Conservation (phyloP, 2,329 filamentous ascomycete species). For the Shiraia bambusicola region DNA sequence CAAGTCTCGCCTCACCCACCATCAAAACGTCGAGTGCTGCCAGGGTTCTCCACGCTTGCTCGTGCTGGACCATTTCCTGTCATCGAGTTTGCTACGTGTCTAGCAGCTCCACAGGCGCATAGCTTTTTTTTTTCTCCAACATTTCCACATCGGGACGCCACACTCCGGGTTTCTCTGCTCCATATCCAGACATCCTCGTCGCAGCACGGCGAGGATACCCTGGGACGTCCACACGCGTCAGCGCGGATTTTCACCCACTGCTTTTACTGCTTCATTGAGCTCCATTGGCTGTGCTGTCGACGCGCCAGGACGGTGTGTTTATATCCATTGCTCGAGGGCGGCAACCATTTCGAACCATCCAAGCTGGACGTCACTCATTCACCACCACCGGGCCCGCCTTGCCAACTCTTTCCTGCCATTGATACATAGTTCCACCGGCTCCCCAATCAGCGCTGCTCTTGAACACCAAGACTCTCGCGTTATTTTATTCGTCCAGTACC, state of each 20-base stretch:
- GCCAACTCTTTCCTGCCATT: slow-evolving; percentile 13
- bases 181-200: slow-evolving; percentile 37
- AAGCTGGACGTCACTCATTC: slow-evolving; percentile 31
- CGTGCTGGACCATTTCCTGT: slow-evolving; percentile 34
- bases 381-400: slow-evolving; percentile 13
- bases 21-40: slow-evolving; percentile 16
- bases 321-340: slow-evolving; percentile 40
- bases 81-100: slow-evolving; percentile 34
- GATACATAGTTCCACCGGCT: slow-evolving; percentile 2
- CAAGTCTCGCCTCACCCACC: slow-evolving; percentile 32
- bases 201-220: slow-evolving; percentile 42
- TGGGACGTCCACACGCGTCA: slow-evolving; percentile 31
- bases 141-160: slow-evolving; percentile 42
- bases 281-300: slow-evolving; percentile 41
- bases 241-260: slow-evolving; percentile 41
- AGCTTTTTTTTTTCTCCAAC: slow-evolving; percentile 34
- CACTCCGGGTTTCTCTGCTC: slow-evolving; percentile 33
- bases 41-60: slow-evolving; percentile 40
- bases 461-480: slow-evolving; percentile 1
- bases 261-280: slow-evolving; percentile 35
- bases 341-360: slow-evolving; percentile 29
- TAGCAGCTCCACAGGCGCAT: slow-evolving; percentile 28
- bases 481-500: no score
- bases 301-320: slow-evolving; percentile 38
- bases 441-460: slow-evolving; percentile 17